phyloP scores from a whole-genome alignment of 371 early-diverging fungal genomes.

The Mucor irregularis region DNA sequence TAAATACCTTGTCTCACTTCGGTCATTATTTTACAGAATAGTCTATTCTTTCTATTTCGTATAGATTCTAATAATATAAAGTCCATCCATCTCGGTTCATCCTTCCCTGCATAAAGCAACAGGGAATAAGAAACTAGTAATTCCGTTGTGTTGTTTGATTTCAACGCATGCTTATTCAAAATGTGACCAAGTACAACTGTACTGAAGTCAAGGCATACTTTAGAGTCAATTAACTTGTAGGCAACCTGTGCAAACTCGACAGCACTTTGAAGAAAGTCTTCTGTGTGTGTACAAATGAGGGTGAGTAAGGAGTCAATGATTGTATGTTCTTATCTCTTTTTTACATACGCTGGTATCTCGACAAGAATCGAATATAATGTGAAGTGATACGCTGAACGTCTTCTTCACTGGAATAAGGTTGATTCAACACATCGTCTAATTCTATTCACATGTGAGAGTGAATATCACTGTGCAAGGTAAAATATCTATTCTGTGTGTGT shows the following conservation, averaged over 20 bases:
- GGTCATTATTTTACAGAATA: slow-evolving; percentile 26
- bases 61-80: slow-evolving; percentile 23
- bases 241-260: slow-evolving; percentile 58
- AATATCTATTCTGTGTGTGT: background rate
- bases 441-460: slow-evolving; percentile 34
- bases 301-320: too few species aligned
- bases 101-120: slow-evolving; percentile 28
- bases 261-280: slow-evolving; percentile 50
- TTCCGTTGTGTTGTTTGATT: slow-evolving; percentile 47
- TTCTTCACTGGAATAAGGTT: slow-evolving; percentile 33
- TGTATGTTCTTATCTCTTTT: background rate
- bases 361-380: slow-evolving; percentile 43
- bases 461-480: background rate
- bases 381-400: slow-evolving; percentile 38
- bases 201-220: slow-evolving; percentile 61
- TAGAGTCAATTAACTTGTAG: slow-evolving; percentile 67
- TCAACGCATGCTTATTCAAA: slow-evolving; percentile 51
- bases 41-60: slow-evolving; percentile 8
- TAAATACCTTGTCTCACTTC: slow-evolving; percentile 43
- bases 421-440: slow-evolving; percentile 48
- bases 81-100: slow-evolving; percentile 29
- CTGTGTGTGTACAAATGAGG: slow-evolving; percentile 21
- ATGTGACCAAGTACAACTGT: slow-evolving; percentile 58
- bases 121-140: slow-evolving; percentile 19
- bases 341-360: slow-evolving; percentile 36